phyloP scores from a whole-genome alignment of 345 rosid species.

The Euphorbia tirucalli region DNA sequence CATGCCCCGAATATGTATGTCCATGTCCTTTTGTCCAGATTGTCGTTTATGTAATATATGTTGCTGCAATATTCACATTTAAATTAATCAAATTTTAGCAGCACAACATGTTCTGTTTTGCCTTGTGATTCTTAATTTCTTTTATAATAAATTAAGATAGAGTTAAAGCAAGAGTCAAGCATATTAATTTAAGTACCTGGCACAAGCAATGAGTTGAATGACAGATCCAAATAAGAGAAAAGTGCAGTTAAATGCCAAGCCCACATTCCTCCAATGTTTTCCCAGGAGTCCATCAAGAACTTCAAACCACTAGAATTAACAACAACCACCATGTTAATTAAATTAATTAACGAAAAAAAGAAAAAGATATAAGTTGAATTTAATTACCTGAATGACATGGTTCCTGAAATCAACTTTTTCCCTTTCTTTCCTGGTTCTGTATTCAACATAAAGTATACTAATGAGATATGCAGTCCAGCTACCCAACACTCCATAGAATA shows the following conservation, averaged over 20 bases:
- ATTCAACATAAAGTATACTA: slow-evolving; percentile 89
- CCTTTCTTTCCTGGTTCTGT: slow-evolving; percentile 93
- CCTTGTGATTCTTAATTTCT: no score
- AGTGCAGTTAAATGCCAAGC: slow-evolving; percentile 98
- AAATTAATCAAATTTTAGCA: not conserved
- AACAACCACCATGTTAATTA: not conserved
- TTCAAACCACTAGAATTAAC: slow-evolving; percentile 75
- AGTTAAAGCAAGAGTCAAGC: slow-evolving; percentile 23
- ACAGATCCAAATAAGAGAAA: slow-evolving; percentile 99
- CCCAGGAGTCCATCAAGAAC: slow-evolving; percentile 99
- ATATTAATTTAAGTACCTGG: slow-evolving; percentile 47
- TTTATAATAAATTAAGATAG: no score
- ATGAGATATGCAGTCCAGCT: slow-evolving; percentile 99
- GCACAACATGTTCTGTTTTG: not conserved
- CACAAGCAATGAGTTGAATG: slow-evolving; percentile 99
- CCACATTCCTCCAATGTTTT: slow-evolving; percentile 98
- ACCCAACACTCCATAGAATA: slow-evolving; percentile 84
- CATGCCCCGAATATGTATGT: slow-evolving; percentile 98
- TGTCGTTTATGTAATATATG: slow-evolving; percentile 96
- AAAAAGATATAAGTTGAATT: no score
- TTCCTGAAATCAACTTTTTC: slow-evolving; percentile 95
- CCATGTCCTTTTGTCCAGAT: slow-evolving; percentile 99
- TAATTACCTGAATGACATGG: no score
- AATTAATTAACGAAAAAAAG: no score
- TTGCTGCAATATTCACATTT: slow-evolving; percentile 52